These are phyloP conservation scores for Lentinula boryana DNA, from an alignment of 768 basidiomycete genomes.

Conservation along the genomic window DNA sequence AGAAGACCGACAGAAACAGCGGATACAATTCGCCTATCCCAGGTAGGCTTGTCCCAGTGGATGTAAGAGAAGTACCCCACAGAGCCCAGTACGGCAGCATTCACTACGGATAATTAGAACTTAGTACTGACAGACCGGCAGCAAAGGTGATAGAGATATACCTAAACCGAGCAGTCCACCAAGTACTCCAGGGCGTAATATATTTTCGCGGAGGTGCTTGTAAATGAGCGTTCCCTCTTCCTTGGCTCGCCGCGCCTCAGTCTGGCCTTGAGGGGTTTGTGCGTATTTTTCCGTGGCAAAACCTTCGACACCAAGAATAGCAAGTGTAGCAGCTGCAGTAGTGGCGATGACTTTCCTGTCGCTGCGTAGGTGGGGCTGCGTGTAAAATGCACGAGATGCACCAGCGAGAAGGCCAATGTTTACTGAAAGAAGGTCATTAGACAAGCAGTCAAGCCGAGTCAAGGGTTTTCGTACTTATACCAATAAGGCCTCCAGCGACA, in stretches of 20 bases:
- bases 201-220: conserved; percentile 43
- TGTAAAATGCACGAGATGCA: conserved; percentile 59
- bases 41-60: conserved; percentile 57
- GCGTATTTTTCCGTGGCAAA: conserved; percentile 55
- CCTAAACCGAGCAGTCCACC: conserved; percentile 59
- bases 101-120: conserved; percentile 33
- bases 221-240: conserved; percentile 53
- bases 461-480: conserved; percentile 43
- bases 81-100: conserved; percentile 54
- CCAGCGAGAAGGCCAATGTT: conserved; percentile 67
- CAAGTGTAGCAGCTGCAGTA: conserved; percentile 46
- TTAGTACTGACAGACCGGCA: neutral
- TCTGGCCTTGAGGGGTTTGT: conserved; percentile 51
- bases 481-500: conserved; percentile 67
- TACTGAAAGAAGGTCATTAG: conserved; percentile 30
- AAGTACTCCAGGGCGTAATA: conserved; percentile 60
- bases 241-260: conserved; percentile 49
- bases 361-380: conserved; percentile 50
- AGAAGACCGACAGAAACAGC: conserved; percentile 53
- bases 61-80: conserved; percentile 60
- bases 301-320: conserved; percentile 58
- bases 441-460: neutral
- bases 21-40: conserved; percentile 61
- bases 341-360: conserved; percentile 50
- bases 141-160: conserved; percentile 25